These are phyloP conservation scores for Fusarium gaditjirri DNA, from an alignment of 2,329 filamentous ascomycete genomes.

Conservation along the genomic window DNA sequence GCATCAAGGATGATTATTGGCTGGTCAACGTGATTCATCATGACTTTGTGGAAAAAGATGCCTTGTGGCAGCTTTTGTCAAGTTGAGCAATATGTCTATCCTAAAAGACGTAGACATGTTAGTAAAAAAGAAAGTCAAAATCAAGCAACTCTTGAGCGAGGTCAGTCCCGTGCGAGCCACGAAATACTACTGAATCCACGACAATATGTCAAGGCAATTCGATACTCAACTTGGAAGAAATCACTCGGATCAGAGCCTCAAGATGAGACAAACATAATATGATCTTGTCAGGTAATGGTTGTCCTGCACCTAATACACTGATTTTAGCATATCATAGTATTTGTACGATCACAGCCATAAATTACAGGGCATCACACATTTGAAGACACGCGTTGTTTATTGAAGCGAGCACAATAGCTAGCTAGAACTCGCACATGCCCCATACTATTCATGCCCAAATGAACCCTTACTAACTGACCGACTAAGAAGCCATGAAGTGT, in stretches of 20 bases:
- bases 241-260: too few relatives aligned
- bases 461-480: not conserved
- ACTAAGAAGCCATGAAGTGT: slow-evolving; percentile 10
- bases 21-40: slow-evolving; percentile 92
- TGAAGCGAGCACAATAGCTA: slow-evolving; percentile 8
- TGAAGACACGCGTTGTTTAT: not conserved
- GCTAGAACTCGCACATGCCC: slow-evolving; percentile 17
- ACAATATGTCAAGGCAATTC: not conserved
- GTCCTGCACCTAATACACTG: not conserved
- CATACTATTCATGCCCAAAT: slow-evolving; percentile 6
- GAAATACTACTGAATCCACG: not conserved
- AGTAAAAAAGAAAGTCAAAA: slow-evolving; percentile 9
- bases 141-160: not conserved
- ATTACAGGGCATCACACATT: too few relatives aligned
- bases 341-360: not conserved
- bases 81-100: slow-evolving; percentile 42
- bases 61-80: slow-evolving; percentile 76
- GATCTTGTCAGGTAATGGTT: not conserved
- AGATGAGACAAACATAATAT: not conserved
- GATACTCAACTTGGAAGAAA: not conserved
- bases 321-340: not conserved
- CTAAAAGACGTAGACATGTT: slow-evolving; percentile 47
- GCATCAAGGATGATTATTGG: slow-evolving; percentile 78
- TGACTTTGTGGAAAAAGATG: slow-evolving; percentile 76
- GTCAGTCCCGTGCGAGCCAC: not conserved